Evolutionary conservation across 2,329 filamentous ascomycete species (phyloP).

Genomic region (Alternaria arborescens): DNA sequence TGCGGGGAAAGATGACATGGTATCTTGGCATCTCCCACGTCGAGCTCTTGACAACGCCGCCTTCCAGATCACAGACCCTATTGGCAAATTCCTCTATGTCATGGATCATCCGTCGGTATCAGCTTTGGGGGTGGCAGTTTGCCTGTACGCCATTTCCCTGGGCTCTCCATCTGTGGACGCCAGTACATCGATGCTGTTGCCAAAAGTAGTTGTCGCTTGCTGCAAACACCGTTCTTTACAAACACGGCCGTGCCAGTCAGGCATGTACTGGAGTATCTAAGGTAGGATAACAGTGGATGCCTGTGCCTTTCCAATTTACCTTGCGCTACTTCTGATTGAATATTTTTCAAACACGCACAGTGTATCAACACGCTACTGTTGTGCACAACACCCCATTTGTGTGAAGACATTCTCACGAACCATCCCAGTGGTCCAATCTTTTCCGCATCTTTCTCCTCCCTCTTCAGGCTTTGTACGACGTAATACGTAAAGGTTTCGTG

Average conservation of each 20-base stretch:
- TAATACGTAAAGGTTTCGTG: constrained; percentile 9
- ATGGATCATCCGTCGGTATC: background rate
- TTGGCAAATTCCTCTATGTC: constrained; percentile 14
- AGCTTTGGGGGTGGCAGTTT: constrained; percentile 4
- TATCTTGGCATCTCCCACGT: constrained; percentile 12
- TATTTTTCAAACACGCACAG: background rate
- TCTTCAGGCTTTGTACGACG: constrained; percentile 1
- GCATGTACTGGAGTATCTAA: background rate
- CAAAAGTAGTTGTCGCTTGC: constrained; percentile 1
- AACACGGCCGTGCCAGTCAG: background rate
- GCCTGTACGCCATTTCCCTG: background rate
- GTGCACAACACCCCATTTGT: background rate
- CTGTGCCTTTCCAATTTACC: background rate
- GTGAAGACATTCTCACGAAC: background rate
- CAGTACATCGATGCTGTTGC: background rate
- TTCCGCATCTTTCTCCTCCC: background rate
- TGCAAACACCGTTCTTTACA: background rate
- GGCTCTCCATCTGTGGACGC: constrained; percentile 2
- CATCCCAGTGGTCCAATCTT: background rate
- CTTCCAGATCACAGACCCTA: constrained; percentile 5
- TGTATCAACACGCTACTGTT: background rate
- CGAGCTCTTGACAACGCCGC: constrained; percentile 12
- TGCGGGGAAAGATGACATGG: constrained; percentile 27
- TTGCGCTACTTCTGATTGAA: too few species aligned
- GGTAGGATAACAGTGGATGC: background rate